Base-by-base conservation (phyloP, 2,329 filamentous ascomycete genomes). In the Bipolaris oryzae region DNA sequence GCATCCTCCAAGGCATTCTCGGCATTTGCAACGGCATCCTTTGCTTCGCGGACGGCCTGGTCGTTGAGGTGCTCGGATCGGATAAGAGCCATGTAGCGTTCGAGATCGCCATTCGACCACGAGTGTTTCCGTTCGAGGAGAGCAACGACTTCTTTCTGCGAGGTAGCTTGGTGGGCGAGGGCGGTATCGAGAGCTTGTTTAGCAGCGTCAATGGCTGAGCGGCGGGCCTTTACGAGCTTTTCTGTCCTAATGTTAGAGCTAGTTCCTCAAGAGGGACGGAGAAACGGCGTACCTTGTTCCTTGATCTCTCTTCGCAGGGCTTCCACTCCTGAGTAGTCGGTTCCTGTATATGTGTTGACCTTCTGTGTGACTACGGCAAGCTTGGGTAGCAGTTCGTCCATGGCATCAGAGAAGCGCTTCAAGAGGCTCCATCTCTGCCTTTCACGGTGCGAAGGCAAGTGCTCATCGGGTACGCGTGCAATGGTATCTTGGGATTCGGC, bases 91-190 rank as follows among this genome's bases (percentile, higher is more conserved):
- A 96, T 99, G 82, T 99, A 99, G 53, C 94, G 88, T 78, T 99
- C 95, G 28, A 99, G 85, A 78, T 99, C 95, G 1, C 81, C 75
- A 0, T 93, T 88, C 0, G 88, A 87, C 95, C 95, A 99, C 16
- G 88, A 89, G 76, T 96, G 92, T 78, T 99, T 98, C 55, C 95
- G 87, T 60, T 96, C 94, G 7, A 99, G 85, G 21, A 99, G 84
- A 20, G 92, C 91, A 44, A 96, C 97, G 37, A 98, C 93, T 80
- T 99, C 95, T 66, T 95, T 91, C 78, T 98, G 94, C 1, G 93
- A 96, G 15, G 89, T 81, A n/a, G 91, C 89, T 64, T 96, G 90
- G 65, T 89, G 87, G 53, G 89, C 84, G 63, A 95, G 93, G 31
- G 92, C 91, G n/a, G 87, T 83, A 68, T 94, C 90, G 81, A 98